Percentiles rank a stretch among this genome's conserved stretches.
These are phyloP conservation scores for Smittium mucronatum DNA, from an alignment of 371 early-diverging fungal species.

Conservation along the genomic window DNA sequence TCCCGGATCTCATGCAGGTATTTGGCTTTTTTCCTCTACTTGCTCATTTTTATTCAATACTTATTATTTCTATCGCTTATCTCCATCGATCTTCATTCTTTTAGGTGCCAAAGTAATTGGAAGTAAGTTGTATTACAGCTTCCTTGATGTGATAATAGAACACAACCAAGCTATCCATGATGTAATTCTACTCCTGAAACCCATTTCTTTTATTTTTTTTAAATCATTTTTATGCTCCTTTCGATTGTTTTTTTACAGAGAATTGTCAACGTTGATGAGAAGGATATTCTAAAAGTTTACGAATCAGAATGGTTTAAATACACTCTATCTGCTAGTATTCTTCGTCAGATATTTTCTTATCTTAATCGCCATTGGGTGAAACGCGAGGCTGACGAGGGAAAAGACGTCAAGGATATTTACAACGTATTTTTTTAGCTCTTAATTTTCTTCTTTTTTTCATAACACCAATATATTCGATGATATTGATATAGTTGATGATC, in stretches of 20 bases:
- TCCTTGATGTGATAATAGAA: background rate
- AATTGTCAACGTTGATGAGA: slow-evolving; percentile 54
- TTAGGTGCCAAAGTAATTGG: background rate
- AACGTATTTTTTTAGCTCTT: slow-evolving; percentile 40
- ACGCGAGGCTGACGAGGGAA: slow-evolving; percentile 86
- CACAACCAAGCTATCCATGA: background rate
- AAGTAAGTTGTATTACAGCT: background rate
- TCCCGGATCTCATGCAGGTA: background rate
- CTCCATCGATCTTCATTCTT: no score
- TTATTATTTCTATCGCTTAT: no score
- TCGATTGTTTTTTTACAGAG: slow-evolving; percentile 24
- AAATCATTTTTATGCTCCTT: background rate
- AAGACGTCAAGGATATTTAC: slow-evolving; percentile 82
- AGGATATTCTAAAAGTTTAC: slow-evolving; percentile 71
- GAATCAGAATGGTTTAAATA: slow-evolving; percentile 78
- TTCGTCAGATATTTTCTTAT: slow-evolving; percentile 85
- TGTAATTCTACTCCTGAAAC: no score
- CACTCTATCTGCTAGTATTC: slow-evolving; percentile 64
- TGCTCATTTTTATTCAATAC: no score
- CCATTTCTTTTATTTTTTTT: background rate
- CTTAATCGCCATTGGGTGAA: slow-evolving; percentile 95
- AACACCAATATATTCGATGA: slow-evolving; percentile 4
- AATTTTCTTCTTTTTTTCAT: background rate
- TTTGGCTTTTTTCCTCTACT: no score
- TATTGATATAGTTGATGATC: slow-evolving; percentile 10